A percentile compares a stretch with the other conserved stretches of the same genome.
phyloP scores from a whole-genome alignment of 345 rosid species.

The Hibiscus tridactylites region DNA sequence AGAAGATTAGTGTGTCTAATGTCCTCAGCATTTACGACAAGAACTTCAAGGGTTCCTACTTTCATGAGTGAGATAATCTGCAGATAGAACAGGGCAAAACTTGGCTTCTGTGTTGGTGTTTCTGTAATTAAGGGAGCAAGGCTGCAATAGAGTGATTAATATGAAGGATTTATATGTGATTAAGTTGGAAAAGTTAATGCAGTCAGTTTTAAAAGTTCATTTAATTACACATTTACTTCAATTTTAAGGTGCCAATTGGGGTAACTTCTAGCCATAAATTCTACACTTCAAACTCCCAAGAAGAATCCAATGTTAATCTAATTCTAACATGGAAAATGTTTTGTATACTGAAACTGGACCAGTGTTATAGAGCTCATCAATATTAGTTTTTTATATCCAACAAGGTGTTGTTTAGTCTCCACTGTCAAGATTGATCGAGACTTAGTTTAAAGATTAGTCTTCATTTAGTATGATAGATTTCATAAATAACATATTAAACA shows the following conservation, averaged over 20 bases:
- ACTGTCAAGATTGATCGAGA: background rate
- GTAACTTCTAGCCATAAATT: slow-evolving; percentile 4
- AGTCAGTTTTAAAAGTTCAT: background rate
- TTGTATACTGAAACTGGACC: background rate
- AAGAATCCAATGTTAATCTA: slow-evolving; percentile 1
- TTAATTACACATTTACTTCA: slow-evolving; percentile 1
- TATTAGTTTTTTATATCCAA: background rate
- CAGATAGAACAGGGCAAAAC: background rate
- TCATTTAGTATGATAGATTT: background rate
- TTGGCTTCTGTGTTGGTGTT: background rate
- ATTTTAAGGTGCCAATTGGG: background rate
- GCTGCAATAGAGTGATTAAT: background rate
- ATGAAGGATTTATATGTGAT: background rate
- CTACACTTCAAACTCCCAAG: slow-evolving; percentile 5
- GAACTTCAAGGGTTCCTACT: slow-evolving; percentile 60
- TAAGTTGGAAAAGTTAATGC: background rate
- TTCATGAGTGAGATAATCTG: slow-evolving; percentile 26
- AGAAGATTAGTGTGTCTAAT: slow-evolving; percentile 56
- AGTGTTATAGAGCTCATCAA: background rate
- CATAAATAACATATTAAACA: background rate
- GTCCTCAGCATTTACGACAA: slow-evolving; percentile 77
- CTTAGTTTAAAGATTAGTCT: background rate
- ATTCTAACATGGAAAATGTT: background rate
- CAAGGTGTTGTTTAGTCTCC: background rate
- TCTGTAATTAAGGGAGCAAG: background rate